Conservation (phyloP, 2,329 filamentous ascomycete genomes). For the Penicillium concentricum region DNA sequence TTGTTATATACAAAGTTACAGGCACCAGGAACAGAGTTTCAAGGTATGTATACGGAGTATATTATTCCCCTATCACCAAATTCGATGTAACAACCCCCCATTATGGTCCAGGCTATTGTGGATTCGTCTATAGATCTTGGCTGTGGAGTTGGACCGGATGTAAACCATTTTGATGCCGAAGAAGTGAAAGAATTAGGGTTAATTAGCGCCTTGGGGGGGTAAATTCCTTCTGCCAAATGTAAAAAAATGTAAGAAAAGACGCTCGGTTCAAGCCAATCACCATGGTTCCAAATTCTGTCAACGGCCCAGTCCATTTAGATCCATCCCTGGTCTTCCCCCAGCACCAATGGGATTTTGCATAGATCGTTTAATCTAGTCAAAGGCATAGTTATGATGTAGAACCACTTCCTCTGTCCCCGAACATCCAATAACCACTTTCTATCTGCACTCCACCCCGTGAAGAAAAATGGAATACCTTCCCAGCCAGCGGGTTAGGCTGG, state of each 20-base stretch:
- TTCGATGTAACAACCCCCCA: background rate
- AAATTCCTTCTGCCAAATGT: background rate
- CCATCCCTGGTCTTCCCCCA: conserved; percentile 6
- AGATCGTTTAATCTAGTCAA: background rate
- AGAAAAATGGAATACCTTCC: conserved; percentile 4
- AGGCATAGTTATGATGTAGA: conserved; percentile 2
- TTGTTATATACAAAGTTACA: background rate
- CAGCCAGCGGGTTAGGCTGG: conserved; percentile 6
- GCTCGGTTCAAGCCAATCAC: conserved; percentile 10
- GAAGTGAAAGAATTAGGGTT: background rate
- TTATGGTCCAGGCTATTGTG: conserved; percentile 15
- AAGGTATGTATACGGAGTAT: background rate
- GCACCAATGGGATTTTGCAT: conserved; percentile 1
- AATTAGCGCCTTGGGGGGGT: background rate
- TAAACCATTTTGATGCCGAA: background rate
- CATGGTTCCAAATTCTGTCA: conserved; percentile 9
- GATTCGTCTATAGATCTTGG: conserved; percentile 4
- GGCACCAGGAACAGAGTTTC: background rate
- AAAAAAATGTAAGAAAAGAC: background rate
- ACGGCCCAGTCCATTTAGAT: background rate
- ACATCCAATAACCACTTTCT: background rate
- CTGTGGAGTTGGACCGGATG: conserved; percentile 10
- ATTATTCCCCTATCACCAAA: background rate
- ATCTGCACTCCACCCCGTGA: conserved; percentile 1
- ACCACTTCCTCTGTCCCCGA: background rate